Evolutionary conservation across 768 basidiomycete species (phyloP), one percentile per base, ranked within the genome.

Genomic region (Goffeauzyma gilvescens): DNA sequence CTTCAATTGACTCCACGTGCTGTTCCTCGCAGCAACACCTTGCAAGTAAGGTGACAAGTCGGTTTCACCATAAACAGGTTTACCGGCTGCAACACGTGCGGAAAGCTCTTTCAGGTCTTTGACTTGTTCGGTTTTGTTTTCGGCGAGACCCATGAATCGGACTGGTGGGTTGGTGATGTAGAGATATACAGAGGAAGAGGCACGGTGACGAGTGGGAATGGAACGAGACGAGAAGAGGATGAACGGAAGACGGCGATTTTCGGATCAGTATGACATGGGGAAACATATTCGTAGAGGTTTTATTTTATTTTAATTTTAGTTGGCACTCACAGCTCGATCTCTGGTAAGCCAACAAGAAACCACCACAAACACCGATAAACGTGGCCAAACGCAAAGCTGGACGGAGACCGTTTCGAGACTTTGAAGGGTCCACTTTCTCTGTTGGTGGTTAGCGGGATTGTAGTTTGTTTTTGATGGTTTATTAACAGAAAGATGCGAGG

Each of bases 311-410:
- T 9, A 30, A 30, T 9, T n/a, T 9, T 9, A 30, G 9, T 30
- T 30, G 34, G 25, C 32, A 69, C 83, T 64, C 58, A 90, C 87
- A 69, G 55, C 78, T 80, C 25, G 83, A 85, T 42, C 79, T 71
- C 66, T 89, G 84, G 66, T 96, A 96, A 7, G 89, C 84, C 41
- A 90, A 60, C 57, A 95, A 62, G 73, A 95, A 96, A 15, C 90
- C 90, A 9, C 81, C 87, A 41, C 75, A 60, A 65, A 89, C 82
- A 8, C 90, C 90, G 36, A 95, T 66, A 52, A 80, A 64, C 7
- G 79, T 80, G 27, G 62, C 63, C 26, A 68, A 50, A 28, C 57
- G 52, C 28, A 67, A 49, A 5, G 65, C 63, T 6, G 66, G 55
- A 35, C 59, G 38, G 9, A 65, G 47, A 20, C 55, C 53, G 31